These are phyloP conservation scores for Ceratocystiopsis minuta DNA, from an alignment of 2,329 filamentous ascomycete genomes.

Conservation along the genomic window DNA sequence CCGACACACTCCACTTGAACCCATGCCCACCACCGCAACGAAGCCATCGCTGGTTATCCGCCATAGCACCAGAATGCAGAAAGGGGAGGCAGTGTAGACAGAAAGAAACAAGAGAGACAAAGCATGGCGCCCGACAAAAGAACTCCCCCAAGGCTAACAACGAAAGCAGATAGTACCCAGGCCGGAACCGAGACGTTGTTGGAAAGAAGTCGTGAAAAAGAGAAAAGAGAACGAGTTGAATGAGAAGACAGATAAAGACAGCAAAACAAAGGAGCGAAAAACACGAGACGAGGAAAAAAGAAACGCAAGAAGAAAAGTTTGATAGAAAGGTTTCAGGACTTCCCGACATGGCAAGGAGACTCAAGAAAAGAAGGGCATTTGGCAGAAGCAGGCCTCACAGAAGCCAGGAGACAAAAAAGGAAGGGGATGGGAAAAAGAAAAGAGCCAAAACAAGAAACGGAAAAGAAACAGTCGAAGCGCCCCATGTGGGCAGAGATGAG, in stretches of 20 bases:
- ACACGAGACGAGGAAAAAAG: not conserved
- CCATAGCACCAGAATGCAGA: too few relatives aligned
- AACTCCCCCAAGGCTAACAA: slow-evolving; percentile 5
- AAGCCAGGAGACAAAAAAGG: slow-evolving; percentile 9
- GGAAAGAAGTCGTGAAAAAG: not conserved
- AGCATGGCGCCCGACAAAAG: slow-evolving; percentile 1
- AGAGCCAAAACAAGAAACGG: not conserved
- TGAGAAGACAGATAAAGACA: not conserved
- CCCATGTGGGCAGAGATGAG: slow-evolving; percentile 45
- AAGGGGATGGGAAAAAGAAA: slow-evolving; percentile 26
- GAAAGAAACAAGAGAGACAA: not conserved
- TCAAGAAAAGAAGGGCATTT: slow-evolving; percentile 3
- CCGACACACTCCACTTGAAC: slow-evolving; percentile 3
- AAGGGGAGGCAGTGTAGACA: not conserved
- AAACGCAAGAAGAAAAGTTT: slow-evolving; percentile 1
- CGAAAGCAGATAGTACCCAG: not conserved
- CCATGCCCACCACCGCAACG: too few relatives aligned
- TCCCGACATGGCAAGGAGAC: slow-evolving; percentile 2
- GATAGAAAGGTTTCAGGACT: slow-evolving; percentile 1
- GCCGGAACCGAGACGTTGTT: not conserved
- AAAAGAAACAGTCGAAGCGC: not conserved
- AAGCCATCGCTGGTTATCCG: slow-evolving; percentile 7
- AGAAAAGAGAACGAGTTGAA: slow-evolving; percentile 1
- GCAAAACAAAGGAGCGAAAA: not conserved
- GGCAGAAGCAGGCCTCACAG: not conserved